Conservation (phyloP, 2,329 filamentous ascomycete genomes). For the Cytospora schulzeri region DNA sequence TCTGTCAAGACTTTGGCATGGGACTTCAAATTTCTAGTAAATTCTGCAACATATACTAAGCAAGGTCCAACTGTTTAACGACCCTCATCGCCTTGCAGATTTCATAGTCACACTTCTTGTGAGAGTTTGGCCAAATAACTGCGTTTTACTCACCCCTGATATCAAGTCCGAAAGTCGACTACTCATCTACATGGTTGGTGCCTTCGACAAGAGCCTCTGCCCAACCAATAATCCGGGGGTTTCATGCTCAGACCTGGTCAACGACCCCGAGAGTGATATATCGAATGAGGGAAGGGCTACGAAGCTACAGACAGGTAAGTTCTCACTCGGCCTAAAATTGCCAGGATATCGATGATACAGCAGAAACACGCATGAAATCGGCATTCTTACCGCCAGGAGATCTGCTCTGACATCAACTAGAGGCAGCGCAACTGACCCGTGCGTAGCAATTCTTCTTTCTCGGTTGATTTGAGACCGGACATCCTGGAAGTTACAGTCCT, state of each 20-base stretch:
- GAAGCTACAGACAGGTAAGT: background rate
- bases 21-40: background rate
- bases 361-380: background rate
- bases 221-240: background rate
- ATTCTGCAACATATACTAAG: background rate
- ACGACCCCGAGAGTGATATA: background rate
- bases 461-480: background rate
- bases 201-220: background rate
- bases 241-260: background rate
- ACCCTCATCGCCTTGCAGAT: background rate
- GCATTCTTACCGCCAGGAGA: background rate
- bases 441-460: slow-evolving; percentile 1
- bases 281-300: background rate
- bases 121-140: background rate
- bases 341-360: background rate
- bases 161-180: background rate
- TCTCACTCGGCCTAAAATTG: background rate
- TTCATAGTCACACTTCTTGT: background rate
- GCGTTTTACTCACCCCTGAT: background rate
- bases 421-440: slow-evolving; percentile 14
- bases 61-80: background rate
- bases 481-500: background rate
- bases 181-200: background rate
- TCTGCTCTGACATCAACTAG: background rate
- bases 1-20: background rate